Evolutionary conservation across 192 early-diverging fungal species (phyloP).

Genomic region (Backusella macrospora): DNA sequence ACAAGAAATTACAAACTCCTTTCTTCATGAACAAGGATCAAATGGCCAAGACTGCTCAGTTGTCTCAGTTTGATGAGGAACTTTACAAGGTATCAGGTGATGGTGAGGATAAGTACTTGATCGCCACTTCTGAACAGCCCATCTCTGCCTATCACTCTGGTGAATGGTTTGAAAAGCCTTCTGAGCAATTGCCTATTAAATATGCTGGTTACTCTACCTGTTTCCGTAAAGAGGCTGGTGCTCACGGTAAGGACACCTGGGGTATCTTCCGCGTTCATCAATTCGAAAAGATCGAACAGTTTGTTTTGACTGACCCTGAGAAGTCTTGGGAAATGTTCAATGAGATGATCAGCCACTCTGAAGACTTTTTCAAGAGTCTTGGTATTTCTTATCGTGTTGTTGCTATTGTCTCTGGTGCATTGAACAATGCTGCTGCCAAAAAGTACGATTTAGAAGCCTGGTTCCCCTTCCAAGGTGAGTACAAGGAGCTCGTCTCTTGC

Average conservation of each 20-base stretch:
- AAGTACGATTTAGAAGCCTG: slow-evolving; percentile 99
- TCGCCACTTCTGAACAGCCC: slow-evolving; percentile 98
- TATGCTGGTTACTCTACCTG: slow-evolving; percentile 98
- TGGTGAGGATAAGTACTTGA: slow-evolving; percentile 93
- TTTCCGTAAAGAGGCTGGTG: slow-evolving; percentile 99
- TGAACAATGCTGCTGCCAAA: slow-evolving; percentile 99
- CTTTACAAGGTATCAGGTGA: slow-evolving; percentile 90
- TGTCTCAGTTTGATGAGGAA: slow-evolving; percentile 97
- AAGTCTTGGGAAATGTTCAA: slow-evolving; percentile 99
- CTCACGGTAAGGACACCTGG: slow-evolving; percentile 96
- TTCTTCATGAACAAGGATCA: slow-evolving; percentile 97
- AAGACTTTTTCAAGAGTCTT: slow-evolving; percentile 95
- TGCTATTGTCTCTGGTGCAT: slow-evolving; percentile 94
- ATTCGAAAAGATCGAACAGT: slow-evolving; percentile 99
- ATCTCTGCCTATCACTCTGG: slow-evolving; percentile 95
- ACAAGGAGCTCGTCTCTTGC: slow-evolving; percentile 98
- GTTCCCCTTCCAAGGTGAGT: slow-evolving; percentile 98
- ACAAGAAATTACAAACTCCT: slow-evolving; percentile 95
- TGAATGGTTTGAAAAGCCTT: slow-evolving; percentile 94
- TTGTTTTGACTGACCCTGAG: slow-evolving; percentile 93
- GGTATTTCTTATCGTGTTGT: slow-evolving; percentile 95
- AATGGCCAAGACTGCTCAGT: slow-evolving; percentile 99
- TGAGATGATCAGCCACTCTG: slow-evolving; percentile 88
- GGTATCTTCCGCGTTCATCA: slow-evolving; percentile 99
- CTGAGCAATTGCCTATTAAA: slow-evolving; percentile 89